Conservation (phyloP, 495 filamentous ascomycete genomes). For the Terfezia boudieri region DNA sequence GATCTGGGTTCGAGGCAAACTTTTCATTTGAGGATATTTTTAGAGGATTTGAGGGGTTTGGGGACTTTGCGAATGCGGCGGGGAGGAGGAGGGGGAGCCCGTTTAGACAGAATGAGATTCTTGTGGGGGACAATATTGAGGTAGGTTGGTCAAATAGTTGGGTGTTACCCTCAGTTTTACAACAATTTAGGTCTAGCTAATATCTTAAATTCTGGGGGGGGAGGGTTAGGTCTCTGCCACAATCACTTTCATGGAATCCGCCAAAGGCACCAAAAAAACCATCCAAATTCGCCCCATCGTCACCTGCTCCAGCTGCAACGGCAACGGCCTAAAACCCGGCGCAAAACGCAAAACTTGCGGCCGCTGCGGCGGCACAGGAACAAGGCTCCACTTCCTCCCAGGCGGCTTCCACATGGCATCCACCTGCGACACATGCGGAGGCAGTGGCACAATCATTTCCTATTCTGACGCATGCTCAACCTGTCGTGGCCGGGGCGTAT, state of each 20-base stretch:
- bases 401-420: conserved; percentile 90
- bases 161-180: neutral
- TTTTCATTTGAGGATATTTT: conserved; percentile 95
- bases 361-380: conserved; percentile 66
- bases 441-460: conserved; percentile 47
- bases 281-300: conserved; percentile 57
- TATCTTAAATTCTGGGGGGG: no score
- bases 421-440: conserved; percentile 61
- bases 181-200: neutral
- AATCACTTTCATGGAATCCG: conserved; percentile 89
- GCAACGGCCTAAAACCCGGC: conserved; percentile 66
- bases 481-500: conserved; percentile 59
- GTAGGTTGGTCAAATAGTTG: conserved; percentile 12
- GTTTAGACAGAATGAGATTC: conserved; percentile 45
- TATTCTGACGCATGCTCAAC: conserved; percentile 53
- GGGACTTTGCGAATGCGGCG: conserved; percentile 32
- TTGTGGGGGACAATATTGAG: conserved; percentile 83
- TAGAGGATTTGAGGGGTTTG: conserved; percentile 61
- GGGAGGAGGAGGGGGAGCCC: conserved; percentile 32
- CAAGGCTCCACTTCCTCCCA: conserved; percentile 64
- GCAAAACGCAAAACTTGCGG: conserved; percentile 48
- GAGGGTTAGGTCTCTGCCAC: conserved; percentile 42
- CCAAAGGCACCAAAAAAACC: conserved; percentile 61
- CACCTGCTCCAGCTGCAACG: conserved; percentile 57
- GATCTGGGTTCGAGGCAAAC: conserved; percentile 46